These are phyloP conservation scores for Wickerhamiella occidentalis DNA, from an alignment of 805 yeast species.

Conservation along the genomic window DNA sequence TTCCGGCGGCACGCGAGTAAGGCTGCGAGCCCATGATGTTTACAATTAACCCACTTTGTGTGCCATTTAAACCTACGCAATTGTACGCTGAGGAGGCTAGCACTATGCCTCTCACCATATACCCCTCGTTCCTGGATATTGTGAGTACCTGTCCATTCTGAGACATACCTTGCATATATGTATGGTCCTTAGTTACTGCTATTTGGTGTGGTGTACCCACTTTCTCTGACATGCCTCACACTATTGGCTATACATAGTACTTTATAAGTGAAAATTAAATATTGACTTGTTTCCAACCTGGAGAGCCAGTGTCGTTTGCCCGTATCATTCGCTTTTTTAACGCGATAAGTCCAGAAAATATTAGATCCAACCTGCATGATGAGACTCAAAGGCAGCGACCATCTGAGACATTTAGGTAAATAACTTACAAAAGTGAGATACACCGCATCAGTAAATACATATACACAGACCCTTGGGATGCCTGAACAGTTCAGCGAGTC, in stretches of 20 bases:
- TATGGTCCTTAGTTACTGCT: slow-evolving; percentile 3
- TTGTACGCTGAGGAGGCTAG: neutral
- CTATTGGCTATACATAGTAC: too few relatives aligned
- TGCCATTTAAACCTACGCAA: neutral
- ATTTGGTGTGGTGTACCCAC: neutral
- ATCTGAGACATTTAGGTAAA: slow-evolving; percentile 11
- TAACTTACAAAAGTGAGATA: slow-evolving; percentile 4
- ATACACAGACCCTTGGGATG: neutral
- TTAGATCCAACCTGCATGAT: neutral
- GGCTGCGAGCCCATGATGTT: neutral
- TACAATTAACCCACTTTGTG: neutral
- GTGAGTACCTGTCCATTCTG: slow-evolving; percentile 3
- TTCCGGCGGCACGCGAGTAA: neutral
- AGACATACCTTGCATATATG: slow-evolving; percentile 5
- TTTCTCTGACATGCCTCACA: too few relatives aligned
- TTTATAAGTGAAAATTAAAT: too few relatives aligned
- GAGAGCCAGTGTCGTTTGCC: neutral
- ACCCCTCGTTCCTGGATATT: slow-evolving; percentile 1
- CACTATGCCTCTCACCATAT: neutral
- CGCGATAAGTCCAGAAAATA: neutral
- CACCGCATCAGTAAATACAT: slow-evolving; percentile 1
- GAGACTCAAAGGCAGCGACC: neutral
- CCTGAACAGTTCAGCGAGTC: slow-evolving; percentile 1
- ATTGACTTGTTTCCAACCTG: too few relatives aligned
- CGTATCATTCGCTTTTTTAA: neutral